Evolutionary conservation across 2,329 filamentous ascomycete species (phyloP).

Genomic region (Aspergillus brasiliensis): DNA sequence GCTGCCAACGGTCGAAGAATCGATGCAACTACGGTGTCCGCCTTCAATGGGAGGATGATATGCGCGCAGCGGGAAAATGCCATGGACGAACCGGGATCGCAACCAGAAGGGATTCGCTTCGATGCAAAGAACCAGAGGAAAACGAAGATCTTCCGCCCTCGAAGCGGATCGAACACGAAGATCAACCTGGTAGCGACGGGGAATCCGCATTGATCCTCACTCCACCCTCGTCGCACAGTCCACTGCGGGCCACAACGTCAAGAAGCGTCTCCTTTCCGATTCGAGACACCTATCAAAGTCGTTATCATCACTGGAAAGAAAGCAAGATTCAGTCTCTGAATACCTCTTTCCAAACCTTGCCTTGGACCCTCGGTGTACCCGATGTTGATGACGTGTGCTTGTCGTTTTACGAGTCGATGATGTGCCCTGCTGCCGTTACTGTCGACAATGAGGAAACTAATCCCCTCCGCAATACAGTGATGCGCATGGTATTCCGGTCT

Average conservation of each 20-base stretch:
- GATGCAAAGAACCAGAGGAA: not conserved
- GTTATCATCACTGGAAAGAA: not conserved
- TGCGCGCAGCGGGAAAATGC: slow-evolving; percentile 9
- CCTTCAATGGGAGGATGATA: slow-evolving; percentile 11
- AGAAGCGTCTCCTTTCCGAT: not conserved
- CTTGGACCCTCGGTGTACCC: slow-evolving; percentile 1
- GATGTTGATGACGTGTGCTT: slow-evolving; percentile 5
- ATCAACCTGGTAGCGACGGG: not conserved
- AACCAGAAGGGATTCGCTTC: not conserved
- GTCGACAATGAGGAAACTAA: slow-evolving; percentile 6
- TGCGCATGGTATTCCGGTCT: slow-evolving; percentile 9
- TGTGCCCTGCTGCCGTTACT: slow-evolving; percentile 10
- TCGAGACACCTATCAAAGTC: not conserved
- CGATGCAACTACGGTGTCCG: slow-evolving; percentile 4
- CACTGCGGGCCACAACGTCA: not conserved
- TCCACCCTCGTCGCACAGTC: slow-evolving; percentile 3
- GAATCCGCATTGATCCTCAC: not conserved
- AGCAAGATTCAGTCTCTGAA: not conserved
- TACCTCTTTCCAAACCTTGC: not conserved
- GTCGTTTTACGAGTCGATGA: slow-evolving; percentile 7
- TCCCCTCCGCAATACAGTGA: slow-evolving; percentile 9
- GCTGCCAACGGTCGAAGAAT: slow-evolving; percentile 7
- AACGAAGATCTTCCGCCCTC: not conserved
- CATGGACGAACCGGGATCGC: slow-evolving; percentile 9
- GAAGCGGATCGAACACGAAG: slow-evolving; percentile 1